Evolutionary conservation across 139 green algal species (phyloP).

Genomic region (Chlorella sp.): DNA sequence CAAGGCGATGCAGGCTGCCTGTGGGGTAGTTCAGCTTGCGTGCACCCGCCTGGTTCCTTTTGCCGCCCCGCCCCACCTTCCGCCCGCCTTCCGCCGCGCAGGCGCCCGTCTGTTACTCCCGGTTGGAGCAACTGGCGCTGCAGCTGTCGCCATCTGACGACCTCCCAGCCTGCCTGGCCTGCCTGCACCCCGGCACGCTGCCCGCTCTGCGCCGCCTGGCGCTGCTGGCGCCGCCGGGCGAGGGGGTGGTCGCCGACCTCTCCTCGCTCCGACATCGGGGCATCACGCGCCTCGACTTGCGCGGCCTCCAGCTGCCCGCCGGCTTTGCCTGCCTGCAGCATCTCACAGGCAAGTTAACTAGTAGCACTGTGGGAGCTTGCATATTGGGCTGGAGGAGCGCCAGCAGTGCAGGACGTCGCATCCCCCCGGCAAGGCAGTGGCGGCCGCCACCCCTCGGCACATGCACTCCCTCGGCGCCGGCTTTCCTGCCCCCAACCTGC

Average conservation of each 20-base stretch:
- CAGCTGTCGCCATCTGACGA: conserved; percentile 15
- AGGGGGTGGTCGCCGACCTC: background rate
- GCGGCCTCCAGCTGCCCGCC: background rate
- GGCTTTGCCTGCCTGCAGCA: conserved; percentile 28
- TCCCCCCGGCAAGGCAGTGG: no score
- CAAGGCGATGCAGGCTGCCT: background rate
- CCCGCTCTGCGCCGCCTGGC: conserved; percentile 34
- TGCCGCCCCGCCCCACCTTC: background rate
- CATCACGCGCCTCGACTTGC: conserved; percentile 14
- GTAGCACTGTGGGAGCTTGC: no score
- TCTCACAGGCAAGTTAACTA: background rate
- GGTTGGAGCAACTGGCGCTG: background rate
- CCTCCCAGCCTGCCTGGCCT: background rate
- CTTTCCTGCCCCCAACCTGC: background rate
- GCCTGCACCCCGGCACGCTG: conserved; percentile 3
- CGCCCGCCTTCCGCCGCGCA: background rate
- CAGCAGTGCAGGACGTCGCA: no score
- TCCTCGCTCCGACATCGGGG: background rate
- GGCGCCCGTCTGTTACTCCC: background rate
- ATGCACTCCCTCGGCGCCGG: no score
- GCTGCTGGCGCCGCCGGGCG: background rate
- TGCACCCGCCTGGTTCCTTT: background rate
- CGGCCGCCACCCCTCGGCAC: no score
- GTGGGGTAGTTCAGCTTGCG: background rate
- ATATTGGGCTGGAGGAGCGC: no score